Evolutionary conservation across 768 basidiomycete genomes (phyloP).

Genomic region (Leccinum obscurum): DNA sequence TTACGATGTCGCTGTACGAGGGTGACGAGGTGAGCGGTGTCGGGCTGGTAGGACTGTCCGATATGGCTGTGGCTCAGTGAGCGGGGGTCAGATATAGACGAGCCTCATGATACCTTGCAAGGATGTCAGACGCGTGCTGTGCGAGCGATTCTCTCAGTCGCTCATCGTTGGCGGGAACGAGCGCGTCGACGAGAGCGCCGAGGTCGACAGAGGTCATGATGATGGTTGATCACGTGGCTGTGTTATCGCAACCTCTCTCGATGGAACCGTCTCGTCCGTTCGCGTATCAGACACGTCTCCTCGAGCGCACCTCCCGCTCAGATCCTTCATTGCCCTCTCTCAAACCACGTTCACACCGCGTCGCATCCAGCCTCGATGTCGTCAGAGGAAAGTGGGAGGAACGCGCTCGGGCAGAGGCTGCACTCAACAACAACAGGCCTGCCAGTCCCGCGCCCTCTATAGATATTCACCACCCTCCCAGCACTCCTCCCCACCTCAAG

Average conservation of each 20-base stretch:
- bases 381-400: conserved; percentile 79
- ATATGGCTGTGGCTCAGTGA: conserved; percentile 53
- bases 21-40: conserved; percentile 64
- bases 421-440: neutral
- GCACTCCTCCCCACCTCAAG: conserved; percentile 45
- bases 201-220: conserved; percentile 27
- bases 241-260: conserved; percentile 1
- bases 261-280: conserved; percentile 43
- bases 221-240: conserved; percentile 13
- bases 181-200: conserved; percentile 32
- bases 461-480: neutral
- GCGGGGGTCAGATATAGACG: neutral
- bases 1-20: conserved; percentile 67
- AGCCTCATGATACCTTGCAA: conserved; percentile 55
- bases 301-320: conserved; percentile 61
- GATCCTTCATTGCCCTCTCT: conserved; percentile 39
- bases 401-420: conserved; percentile 49
- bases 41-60: conserved; percentile 62
- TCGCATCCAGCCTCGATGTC: conserved; percentile 63
- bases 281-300: conserved; percentile 79
- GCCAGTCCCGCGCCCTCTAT: neutral
- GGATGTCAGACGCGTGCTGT: conserved; percentile 70
- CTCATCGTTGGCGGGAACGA: conserved; percentile 56
- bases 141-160: conserved; percentile 55
- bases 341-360: conserved; percentile 60